Evolutionary conservation across 2,329 filamentous ascomycete species (phyloP), one percentile per base, ranked within the genome.

Genomic region (Annulohypoxylon truncatum): DNA sequence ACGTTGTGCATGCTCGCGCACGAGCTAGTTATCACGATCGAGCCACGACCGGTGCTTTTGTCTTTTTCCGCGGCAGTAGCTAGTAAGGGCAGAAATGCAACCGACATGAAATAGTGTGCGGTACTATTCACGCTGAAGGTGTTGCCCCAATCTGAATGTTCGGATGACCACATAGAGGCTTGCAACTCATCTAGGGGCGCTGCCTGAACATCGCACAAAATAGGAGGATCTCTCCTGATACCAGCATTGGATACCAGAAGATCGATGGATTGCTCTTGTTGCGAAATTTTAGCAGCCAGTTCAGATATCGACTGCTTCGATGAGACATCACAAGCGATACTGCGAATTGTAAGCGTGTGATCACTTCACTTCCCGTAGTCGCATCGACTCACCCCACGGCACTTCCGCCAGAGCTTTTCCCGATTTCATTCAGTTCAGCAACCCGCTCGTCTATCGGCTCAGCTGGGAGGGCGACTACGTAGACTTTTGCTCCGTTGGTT

Each of bases 1-100:
- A 72, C 80, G 71, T 84, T 85, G 63, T 85, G 83, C 79, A 85
- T 81, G 70, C 82, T 84, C 2, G 83, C 83, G 68, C 83, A 85
- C 2, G 80, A 83, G 69, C 83, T 85, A 3, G 82, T 85, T 3
- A 86, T 75, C 3, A 85, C 75, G 13, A 84, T 74, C 0, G 80
- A 81, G 0, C 83, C 83, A 5, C 83, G 76, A 6, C 83, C 83
- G 24, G 80, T 73, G 26, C 75, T 79, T 58, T 71, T 69, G 2
- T 75, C 79, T 56, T 69, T 75, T 22, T 60, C 70, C 3, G 78
- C 77, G 0, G 82, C 82, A 6, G 78, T 78, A 0, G 73, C 78
- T 1, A 85, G 74, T 2, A 85, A 71, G 9, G 81, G 79, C 1
- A 84, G 67, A 3, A 84, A 74, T 1, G 82, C 82, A 2, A 85